Evolutionary conservation across 345 rosid genomes (phyloP).

Genomic region (Aquilaria malaccensis): DNA sequence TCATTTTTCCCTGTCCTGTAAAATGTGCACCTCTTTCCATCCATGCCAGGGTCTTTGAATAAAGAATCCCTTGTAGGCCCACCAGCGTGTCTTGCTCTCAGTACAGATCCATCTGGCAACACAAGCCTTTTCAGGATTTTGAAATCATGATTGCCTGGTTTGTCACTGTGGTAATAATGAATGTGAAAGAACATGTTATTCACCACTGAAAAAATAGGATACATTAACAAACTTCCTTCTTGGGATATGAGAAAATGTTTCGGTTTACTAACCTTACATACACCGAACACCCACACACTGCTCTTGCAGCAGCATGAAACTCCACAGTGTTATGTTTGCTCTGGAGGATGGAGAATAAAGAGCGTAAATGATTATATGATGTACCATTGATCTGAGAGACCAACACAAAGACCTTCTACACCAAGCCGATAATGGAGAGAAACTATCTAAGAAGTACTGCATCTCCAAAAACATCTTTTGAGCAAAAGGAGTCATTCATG

Average conservation of each 20-base stretch:
- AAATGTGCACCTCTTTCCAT: slow-evolving; percentile 44
- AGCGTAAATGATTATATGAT: background rate
- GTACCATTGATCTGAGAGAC: background rate
- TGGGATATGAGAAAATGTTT: background rate
- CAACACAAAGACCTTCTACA: background rate
- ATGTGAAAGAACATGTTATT: background rate
- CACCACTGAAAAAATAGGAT: background rate
- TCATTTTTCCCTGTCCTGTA: background rate
- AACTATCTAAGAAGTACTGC: background rate
- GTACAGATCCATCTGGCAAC: slow-evolving; percentile 49
- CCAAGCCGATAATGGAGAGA: background rate
- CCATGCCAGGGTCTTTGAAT: slow-evolving; percentile 54
- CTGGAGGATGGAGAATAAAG: slow-evolving; percentile 19
- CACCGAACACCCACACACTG: slow-evolving; percentile 54
- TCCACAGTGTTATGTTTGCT: slow-evolving; percentile 49
- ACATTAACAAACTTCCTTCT: background rate
- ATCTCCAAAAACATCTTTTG: background rate
- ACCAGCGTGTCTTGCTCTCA: slow-evolving; percentile 59
- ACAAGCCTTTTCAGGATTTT: slow-evolving; percentile 55
- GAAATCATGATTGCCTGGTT: slow-evolving; percentile 42
- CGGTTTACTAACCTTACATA: slow-evolving; percentile 42
- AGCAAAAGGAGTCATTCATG: slow-evolving; percentile 28
- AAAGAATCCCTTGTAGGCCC: slow-evolving; percentile 66
- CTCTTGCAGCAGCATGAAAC: slow-evolving; percentile 55
- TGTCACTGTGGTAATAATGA: slow-evolving; percentile 26